Conservation (phyloP, 805 yeast species). For the Schwanniomyces vanrijiae region DNA sequence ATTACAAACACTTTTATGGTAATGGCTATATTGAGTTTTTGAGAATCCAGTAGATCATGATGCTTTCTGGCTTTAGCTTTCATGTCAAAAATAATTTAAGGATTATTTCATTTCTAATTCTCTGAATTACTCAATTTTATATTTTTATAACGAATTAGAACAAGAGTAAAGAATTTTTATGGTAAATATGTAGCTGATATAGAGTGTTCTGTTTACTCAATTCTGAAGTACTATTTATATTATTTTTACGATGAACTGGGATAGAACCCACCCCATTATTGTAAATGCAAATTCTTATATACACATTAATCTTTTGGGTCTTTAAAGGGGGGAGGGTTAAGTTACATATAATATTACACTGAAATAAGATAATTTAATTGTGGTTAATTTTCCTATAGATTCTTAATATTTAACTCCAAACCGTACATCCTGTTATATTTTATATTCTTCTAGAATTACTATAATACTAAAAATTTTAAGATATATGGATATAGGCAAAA, state of each 20-base stretch:
- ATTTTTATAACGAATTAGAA: slow-evolving; percentile 1
- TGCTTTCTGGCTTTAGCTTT: slow-evolving; percentile 1
- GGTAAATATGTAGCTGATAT: not conserved
- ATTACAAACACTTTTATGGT: not conserved
- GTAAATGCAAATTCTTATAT: not conserved
- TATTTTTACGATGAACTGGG: no score
- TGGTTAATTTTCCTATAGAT: not conserved
- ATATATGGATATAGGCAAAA: no score
- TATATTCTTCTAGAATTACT: not conserved
- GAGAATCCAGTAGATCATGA: not conserved
- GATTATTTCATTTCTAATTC: slow-evolving; percentile 1
- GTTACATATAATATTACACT: not conserved
- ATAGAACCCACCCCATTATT: not conserved
- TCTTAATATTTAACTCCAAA: not conserved
- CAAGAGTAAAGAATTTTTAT: not conserved
- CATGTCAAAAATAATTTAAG: not conserved
- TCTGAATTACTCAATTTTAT: not conserved
- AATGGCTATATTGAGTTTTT: not conserved
- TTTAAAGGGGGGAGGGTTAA: not conserved
- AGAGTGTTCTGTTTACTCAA: not conserved
- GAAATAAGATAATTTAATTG: not conserved
- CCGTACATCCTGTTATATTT: not conserved
- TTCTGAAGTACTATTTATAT: no score
- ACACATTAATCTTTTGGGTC: not conserved
- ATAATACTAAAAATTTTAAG: not conserved